These are phyloP conservation scores for Phytophthora pinifolia DNA, from an alignment of 352 stramenopile genomes.

Conservation along the genomic window DNA sequence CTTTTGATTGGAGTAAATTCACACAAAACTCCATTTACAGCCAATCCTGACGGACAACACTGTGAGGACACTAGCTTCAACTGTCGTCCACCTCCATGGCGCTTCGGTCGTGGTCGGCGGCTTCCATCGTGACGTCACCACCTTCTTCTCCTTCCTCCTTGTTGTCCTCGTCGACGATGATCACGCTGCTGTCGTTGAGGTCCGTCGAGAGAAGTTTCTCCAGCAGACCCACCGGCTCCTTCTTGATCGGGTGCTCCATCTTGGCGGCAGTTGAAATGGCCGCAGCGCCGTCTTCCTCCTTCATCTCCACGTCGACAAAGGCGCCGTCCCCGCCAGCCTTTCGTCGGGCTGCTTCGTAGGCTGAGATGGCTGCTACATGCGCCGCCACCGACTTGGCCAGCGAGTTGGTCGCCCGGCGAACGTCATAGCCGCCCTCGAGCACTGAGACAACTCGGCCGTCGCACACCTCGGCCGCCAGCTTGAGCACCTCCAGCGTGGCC, in stretches of 20 bases:
- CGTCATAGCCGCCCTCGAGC: constrained; percentile 86
- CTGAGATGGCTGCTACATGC: constrained; percentile 72
- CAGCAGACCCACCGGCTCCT: constrained; percentile 41
- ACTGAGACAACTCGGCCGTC: constrained; percentile 83
- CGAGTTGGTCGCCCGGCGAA: constrained; percentile 79
- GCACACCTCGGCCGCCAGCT: constrained; percentile 74
- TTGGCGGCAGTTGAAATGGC: constrained; percentile 17
- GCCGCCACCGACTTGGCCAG: constrained; percentile 80
- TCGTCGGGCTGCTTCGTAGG: constrained; percentile 48
- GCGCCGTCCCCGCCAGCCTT: constrained; percentile 10
- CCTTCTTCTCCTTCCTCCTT: constrained; percentile 29
- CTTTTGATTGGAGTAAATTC: constrained; percentile 32
- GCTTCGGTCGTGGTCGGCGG: constrained; percentile 7
- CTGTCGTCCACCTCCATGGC: constrained; percentile 38
- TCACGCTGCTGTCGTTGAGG: constrained; percentile 42
- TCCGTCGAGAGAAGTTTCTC: constrained; percentile 53
- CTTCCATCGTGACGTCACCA: constrained; percentile 24
- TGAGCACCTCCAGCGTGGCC: constrained; percentile 76
- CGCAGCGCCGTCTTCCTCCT: constrained; percentile 22
- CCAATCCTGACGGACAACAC: constrained; percentile 16
- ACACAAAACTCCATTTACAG: constrained; percentile 21
- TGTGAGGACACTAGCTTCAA: constrained; percentile 28
- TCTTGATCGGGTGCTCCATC: constrained; percentile 27
- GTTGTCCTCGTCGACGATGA: constrained; percentile 60
- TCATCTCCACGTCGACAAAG: constrained; percentile 31